phyloP scores from a whole-genome alignment of 2,329 filamentous ascomycete species.

The Aspergillus cejpii region DNA sequence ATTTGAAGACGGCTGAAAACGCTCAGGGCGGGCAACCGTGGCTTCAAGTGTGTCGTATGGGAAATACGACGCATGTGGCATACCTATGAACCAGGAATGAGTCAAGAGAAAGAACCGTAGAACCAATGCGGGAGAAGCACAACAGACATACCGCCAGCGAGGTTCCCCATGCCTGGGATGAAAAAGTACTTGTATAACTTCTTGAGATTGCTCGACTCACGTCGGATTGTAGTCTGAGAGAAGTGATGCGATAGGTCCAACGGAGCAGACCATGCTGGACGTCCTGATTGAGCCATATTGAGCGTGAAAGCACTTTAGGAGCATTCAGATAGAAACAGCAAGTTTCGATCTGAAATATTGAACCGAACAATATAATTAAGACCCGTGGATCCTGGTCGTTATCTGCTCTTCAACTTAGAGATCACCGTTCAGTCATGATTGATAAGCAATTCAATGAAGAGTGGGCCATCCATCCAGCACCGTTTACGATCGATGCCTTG shows the following conservation, averaged over 20 bases:
- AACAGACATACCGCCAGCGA: constrained; percentile 49
- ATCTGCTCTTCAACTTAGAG: neutral
- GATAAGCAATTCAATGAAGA: neutral
- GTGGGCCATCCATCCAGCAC: neutral
- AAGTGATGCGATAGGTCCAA: constrained; percentile 74
- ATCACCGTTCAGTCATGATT: neutral
- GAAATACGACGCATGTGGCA: constrained; percentile 76
- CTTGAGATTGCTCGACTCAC: constrained; percentile 64
- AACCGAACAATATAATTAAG: neutral
- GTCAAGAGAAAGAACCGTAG: neutral
- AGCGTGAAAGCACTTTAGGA: neutral
- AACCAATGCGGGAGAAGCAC: neutral
- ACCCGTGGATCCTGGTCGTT: neutral
- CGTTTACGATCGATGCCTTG: neutral
- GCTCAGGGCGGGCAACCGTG: constrained; percentile 63
- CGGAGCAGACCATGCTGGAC: constrained; percentile 39
- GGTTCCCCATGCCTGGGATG: constrained; percentile 56
- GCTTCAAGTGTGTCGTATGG: constrained; percentile 88
- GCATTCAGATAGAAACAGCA: neutral
- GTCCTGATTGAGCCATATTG: neutral
- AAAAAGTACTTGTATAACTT: constrained; percentile 76
- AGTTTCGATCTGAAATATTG: neutral
- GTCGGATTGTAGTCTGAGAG: constrained; percentile 60
- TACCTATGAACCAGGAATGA: constrained; percentile 46
- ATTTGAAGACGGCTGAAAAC: constrained; percentile 62